These are phyloP conservation scores for Agmasoma carcini DNA, from an alignment of 371 early-diverging fungal species.

Conservation along the genomic window DNA sequence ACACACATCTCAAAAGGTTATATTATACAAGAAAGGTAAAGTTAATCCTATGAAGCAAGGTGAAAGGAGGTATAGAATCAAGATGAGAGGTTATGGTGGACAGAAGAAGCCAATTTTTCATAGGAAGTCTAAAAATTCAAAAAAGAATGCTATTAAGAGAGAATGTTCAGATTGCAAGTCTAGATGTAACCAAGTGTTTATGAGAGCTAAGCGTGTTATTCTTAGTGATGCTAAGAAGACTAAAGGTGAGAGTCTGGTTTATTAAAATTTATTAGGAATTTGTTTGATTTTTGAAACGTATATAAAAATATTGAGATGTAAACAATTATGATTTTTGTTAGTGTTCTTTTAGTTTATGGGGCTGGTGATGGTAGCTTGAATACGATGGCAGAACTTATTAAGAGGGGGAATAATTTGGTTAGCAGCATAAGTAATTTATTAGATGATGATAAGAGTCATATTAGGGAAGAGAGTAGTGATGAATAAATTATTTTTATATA, in stretches of 20 bases:
- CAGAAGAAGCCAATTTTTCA: slow-evolving; percentile 87
- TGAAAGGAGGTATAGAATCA: slow-evolving; percentile 65
- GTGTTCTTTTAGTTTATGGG: too few species aligned
- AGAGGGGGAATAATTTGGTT: too few species aligned
- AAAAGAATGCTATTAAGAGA: slow-evolving; percentile 90
- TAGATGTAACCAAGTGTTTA: slow-evolving; percentile 74
- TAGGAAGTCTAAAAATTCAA: slow-evolving; percentile 63
- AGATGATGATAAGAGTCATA: too few species aligned
- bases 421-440: too few species aligned
- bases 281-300: not conserved
- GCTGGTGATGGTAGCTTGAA: too few species aligned
- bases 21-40: slow-evolving; percentile 96
- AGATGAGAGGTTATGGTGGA: slow-evolving; percentile 83
- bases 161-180: slow-evolving; percentile 93
- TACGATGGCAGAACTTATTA: too few species aligned
- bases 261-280: slow-evolving; percentile 47
- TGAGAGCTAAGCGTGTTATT: slow-evolving; percentile 98
- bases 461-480: too few species aligned
- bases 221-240: slow-evolving; percentile 94
- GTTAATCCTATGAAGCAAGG: slow-evolving; percentile 85
- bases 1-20: slow-evolving; percentile 93
- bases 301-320: not conserved
- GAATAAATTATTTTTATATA: too few species aligned
- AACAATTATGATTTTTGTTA: too few species aligned
- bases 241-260: slow-evolving; percentile 52